Percentiles rank a stretch among this genome's conserved stretches.
Conservation (phyloP, 805 yeast species). For the Kregervanrija delftensis region DNA sequence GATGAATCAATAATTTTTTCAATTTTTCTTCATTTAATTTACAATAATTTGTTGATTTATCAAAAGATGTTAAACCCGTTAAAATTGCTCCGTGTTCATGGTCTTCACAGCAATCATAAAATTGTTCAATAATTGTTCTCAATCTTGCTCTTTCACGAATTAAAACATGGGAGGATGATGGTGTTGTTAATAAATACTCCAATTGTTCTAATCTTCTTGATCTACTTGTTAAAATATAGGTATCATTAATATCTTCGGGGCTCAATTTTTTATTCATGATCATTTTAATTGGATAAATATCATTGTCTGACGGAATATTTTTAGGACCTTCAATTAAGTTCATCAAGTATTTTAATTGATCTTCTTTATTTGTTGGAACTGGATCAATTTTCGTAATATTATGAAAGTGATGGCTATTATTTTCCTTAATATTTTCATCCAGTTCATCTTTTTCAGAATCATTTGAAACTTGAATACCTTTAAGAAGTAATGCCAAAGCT, state of each 20-base stretch:
- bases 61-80: conserved; percentile 17
- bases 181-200: conserved; percentile 16
- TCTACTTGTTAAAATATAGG: conserved; percentile 23
- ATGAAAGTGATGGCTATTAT: background rate
- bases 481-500: conserved; percentile 18
- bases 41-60: conserved; percentile 21
- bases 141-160: conserved; percentile 33
- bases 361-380: conserved; percentile 16
- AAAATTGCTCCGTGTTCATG: conserved; percentile 27
- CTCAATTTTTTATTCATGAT: conserved; percentile 15
- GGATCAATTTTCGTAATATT: background rate
- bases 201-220: conserved; percentile 20
- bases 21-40: conserved; percentile 23
- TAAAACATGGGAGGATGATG: conserved; percentile 34
- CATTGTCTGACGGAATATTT: conserved; percentile 14
- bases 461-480: conserved; percentile 7
- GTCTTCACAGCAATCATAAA: conserved; percentile 45
- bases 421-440: background rate
- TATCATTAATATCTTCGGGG: conserved; percentile 19
- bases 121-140: conserved; percentile 35
- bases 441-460: too few species aligned
- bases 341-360: conserved; percentile 13
- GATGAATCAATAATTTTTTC: conserved; percentile 11
- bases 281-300: conserved; percentile 16
- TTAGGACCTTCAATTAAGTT: conserved; percentile 17